Percentiles rank a stretch among this genome's conserved stretches.
phyloP scores from a whole-genome alignment of 176 grass and related monocot genomes.

The Juncus inflexus region DNA sequence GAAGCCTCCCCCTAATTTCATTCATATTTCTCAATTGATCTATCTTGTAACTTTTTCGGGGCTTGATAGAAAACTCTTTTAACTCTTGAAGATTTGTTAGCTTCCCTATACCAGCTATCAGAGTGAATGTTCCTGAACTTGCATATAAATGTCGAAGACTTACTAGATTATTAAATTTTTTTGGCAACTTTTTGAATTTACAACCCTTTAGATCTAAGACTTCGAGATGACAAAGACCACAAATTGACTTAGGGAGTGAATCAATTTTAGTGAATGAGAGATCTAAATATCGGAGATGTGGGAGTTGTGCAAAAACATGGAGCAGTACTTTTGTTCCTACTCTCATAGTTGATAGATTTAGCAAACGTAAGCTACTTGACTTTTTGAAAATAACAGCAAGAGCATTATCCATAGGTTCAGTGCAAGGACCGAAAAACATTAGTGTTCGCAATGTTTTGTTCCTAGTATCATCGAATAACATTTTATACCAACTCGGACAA shows the following conservation, averaged over 20 bases:
- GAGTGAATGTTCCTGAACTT: slow-evolving; percentile 17
- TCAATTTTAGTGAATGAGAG: slow-evolving; percentile 29
- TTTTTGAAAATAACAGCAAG: slow-evolving; percentile 24
- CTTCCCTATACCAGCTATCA: slow-evolving; percentile 35
- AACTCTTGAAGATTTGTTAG: slow-evolving; percentile 31
- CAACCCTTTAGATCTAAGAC: slow-evolving; percentile 32
- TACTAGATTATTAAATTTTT: slow-evolving; percentile 24
- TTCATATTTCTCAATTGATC: slow-evolving; percentile 33
- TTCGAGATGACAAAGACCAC: slow-evolving; percentile 26
- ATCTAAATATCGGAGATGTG: slow-evolving; percentile 30
- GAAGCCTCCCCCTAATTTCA: slow-evolving; percentile 21
- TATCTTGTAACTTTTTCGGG: slow-evolving; percentile 25
- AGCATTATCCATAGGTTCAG: neutral
- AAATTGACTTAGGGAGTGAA: slow-evolving; percentile 19
- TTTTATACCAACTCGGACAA: no score
- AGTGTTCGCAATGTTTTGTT: slow-evolving; percentile 14
- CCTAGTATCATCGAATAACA: neutral
- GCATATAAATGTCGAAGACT: slow-evolving; percentile 33
- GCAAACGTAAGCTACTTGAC: slow-evolving; percentile 5
- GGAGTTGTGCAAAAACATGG: neutral
- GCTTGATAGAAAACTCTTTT: slow-evolving; percentile 29
- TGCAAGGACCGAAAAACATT: slow-evolving; percentile 34
- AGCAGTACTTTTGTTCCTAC: slow-evolving; percentile 1
- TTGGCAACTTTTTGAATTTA: slow-evolving; percentile 21
- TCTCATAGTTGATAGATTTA: slow-evolving; percentile 26